phyloP scores from a whole-genome alignment of 2,329 filamentous ascomycete genomes.

The Ophiostoma himal-ulmi region DNA sequence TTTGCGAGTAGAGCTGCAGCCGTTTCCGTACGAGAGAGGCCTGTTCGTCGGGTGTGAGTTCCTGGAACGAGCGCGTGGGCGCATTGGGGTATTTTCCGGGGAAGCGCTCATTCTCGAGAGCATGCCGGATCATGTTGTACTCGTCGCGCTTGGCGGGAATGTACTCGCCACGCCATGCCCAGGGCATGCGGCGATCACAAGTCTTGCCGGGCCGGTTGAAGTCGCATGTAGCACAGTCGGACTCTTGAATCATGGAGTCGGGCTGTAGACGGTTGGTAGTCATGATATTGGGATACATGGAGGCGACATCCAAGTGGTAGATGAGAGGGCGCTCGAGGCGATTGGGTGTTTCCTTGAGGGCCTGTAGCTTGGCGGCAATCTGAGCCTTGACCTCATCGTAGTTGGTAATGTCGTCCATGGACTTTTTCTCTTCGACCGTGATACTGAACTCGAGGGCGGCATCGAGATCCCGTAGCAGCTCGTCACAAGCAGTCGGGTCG shows the following conservation, averaged over 20 bases:
- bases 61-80: constrained; percentile 62
- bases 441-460: constrained; percentile 84
- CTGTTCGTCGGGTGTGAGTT: constrained; percentile 77
- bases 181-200: constrained; percentile 88
- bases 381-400: constrained; percentile 80
- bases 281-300: constrained; percentile 99
- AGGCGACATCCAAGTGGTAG: constrained; percentile 96
- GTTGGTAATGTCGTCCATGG: constrained; percentile 70
- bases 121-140: constrained; percentile 97
- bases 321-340: constrained; percentile 82
- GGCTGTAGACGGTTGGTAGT: constrained; percentile 96
- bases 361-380: constrained; percentile 64
- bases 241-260: constrained; percentile 97
- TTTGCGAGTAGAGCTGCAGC: constrained; percentile 88
- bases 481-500: constrained; percentile 83
- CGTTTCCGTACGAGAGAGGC: constrained; percentile 75
- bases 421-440: constrained; percentile 76
- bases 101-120: constrained; percentile 86
- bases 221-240: constrained; percentile 93
- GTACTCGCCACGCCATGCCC: constrained; percentile 98
- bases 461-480: constrained; percentile 80
- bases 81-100: constrained; percentile 55
- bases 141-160: constrained; percentile 93
- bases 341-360: constrained; percentile 76
- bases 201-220: constrained; percentile 98